These are phyloP conservation scores for Microsporum audouinii DNA, from an alignment of 2,329 filamentous ascomycete genomes.

Conservation along the genomic window DNA sequence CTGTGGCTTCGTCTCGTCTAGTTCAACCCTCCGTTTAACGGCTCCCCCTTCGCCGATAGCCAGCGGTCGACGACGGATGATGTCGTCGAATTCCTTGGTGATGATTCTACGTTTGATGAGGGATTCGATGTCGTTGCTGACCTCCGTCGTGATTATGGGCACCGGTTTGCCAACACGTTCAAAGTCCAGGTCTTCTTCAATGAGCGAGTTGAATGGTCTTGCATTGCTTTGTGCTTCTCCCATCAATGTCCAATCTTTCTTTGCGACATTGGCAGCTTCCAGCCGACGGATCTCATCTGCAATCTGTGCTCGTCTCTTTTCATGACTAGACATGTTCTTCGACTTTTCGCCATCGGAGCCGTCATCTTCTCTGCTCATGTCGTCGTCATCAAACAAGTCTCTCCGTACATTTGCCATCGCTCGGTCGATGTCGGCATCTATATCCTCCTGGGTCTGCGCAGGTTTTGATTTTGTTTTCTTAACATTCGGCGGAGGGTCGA, in stretches of 20 bases:
- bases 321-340: constrained; percentile 56
- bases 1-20: constrained; percentile 78
- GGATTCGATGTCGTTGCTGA: constrained; percentile 82
- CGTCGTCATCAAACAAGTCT: constrained; percentile 75
- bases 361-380: constrained; percentile 32
- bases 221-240: constrained; percentile 78
- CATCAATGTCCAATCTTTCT: constrained; percentile 78
- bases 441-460: neutral
- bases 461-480: constrained; percentile 37
- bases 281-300: constrained; percentile 83
- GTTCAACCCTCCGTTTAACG: constrained; percentile 62
- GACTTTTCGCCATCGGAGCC: constrained; percentile 52
- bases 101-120: constrained; percentile 90
- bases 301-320: constrained; percentile 74
- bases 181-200: constrained; percentile 92
- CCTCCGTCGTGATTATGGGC: constrained; percentile 81
- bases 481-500: constrained; percentile 67
- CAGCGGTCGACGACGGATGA: constrained; percentile 69
- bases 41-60: constrained; percentile 49
- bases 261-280: constrained; percentile 77
- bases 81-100: constrained; percentile 82
- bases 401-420: constrained; percentile 79
- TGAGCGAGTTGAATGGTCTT: constrained; percentile 77
- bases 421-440: constrained; percentile 53
- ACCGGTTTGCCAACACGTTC: constrained; percentile 91